Evolutionary conservation across 176 grass and related monocot genomes (phyloP).

Genomic region (Lolium multiflorum): DNA sequence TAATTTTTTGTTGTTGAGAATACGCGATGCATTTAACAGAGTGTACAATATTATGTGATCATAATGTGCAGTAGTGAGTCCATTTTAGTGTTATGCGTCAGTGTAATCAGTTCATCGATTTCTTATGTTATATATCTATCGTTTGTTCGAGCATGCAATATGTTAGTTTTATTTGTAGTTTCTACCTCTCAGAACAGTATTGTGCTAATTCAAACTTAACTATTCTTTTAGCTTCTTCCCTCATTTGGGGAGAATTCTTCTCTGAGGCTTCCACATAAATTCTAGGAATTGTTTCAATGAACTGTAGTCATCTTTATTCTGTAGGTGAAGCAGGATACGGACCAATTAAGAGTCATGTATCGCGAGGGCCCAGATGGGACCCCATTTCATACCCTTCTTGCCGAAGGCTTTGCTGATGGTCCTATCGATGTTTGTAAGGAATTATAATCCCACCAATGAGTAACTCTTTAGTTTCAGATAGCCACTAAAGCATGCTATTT

Average conservation of each 20-base stretch:
- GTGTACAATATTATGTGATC: not conserved
- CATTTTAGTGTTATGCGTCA: not conserved
- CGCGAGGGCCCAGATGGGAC: conserved; percentile 77
- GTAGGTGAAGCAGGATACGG: conserved; percentile 87
- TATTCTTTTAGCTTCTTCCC: not conserved
- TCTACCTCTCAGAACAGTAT: conserved; percentile 1
- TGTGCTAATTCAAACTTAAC: not conserved
- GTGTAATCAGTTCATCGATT: not conserved
- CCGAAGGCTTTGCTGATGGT: conserved; percentile 90
- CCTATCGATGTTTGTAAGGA: conserved; percentile 96
- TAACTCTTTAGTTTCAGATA: conserved; percentile 3
- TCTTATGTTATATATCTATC: no score
- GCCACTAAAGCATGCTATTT: not conserved
- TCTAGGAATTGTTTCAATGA: conserved; percentile 3
- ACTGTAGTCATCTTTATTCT: conserved; percentile 31
- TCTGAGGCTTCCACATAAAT: conserved; percentile 1
- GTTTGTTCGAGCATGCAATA: not conserved
- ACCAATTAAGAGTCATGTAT: conserved; percentile 87
- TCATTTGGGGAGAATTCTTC: not conserved
- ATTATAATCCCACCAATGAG: not conserved
- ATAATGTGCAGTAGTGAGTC: not conserved
- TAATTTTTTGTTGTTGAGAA: not conserved
- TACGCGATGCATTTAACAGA: not conserved
- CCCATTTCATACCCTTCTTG: conserved; percentile 87
- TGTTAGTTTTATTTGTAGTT: not conserved